These are phyloP conservation scores for Nicotiana noctiflora DNA, from an alignment of 257 asterid species.

Conservation along the genomic window DNA sequence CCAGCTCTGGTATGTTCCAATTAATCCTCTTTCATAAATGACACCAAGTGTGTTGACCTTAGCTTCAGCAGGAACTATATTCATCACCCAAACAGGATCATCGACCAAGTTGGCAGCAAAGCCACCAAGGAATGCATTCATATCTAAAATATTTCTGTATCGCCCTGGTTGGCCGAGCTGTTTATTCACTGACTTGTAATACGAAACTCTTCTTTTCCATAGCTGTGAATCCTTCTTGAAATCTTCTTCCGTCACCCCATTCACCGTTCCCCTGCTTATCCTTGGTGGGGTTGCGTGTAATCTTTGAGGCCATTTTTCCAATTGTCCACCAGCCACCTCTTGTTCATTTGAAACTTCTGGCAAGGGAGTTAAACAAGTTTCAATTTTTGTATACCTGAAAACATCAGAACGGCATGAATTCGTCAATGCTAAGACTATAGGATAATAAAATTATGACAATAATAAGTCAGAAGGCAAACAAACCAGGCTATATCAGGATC, in stretches of 20 bases:
- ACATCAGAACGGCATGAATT: background rate
- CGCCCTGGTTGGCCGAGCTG: conserved; percentile 51
- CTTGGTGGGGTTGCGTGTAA: conserved; percentile 53
- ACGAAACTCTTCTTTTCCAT: conserved; percentile 61
- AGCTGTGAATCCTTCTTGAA: conserved; percentile 43
- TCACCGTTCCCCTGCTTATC: conserved; percentile 41
- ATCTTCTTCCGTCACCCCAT: conserved; percentile 31
- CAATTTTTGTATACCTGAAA: conserved; percentile 60
- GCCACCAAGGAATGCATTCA: conserved; percentile 84
- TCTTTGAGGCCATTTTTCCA: conserved; percentile 67
- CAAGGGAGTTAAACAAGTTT: conserved; percentile 63
- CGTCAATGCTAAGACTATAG: background rate
- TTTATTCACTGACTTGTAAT: conserved; percentile 54
- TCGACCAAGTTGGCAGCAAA: conserved; percentile 55
- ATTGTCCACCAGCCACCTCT: conserved; percentile 55
- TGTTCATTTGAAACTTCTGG: conserved; percentile 44
- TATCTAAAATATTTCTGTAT: conserved; percentile 72
- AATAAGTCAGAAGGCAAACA: conserved; percentile 3
- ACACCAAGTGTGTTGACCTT: conserved; percentile 64
- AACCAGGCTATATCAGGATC: conserved; percentile 76
- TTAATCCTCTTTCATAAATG: conserved; percentile 73
- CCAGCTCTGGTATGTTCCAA: conserved; percentile 85
- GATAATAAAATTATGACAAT: background rate
- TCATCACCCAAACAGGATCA: conserved; percentile 84
- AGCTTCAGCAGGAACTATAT: conserved; percentile 64